These are phyloP conservation scores for Kwoniella pini DNA, from an alignment of 768 basidiomycete genomes.

Conservation along the genomic window DNA sequence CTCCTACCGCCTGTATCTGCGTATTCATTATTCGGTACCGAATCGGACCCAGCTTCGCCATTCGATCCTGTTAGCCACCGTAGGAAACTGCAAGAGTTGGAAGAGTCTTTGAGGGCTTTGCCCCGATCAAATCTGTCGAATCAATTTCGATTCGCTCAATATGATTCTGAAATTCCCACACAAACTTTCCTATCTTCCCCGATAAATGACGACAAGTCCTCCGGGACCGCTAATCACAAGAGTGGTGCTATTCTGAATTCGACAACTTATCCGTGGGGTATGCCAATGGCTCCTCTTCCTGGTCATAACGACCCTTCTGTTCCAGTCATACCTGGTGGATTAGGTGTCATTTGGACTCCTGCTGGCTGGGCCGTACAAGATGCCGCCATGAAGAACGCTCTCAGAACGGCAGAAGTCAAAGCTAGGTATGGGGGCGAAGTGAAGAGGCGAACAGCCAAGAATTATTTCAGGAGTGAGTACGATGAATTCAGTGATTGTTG, in stretches of 20 bases:
- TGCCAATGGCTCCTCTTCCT: constrained; percentile 41
- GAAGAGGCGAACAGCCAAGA: constrained; percentile 24
- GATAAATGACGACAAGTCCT: not conserved
- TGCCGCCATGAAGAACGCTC: constrained; percentile 41
- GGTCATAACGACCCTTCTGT: constrained; percentile 7
- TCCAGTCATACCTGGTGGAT: constrained; percentile 27
- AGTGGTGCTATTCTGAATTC: not conserved
- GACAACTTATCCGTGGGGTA: constrained; percentile 46
- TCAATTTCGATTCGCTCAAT: not conserved
- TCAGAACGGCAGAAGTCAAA: constrained; percentile 30
- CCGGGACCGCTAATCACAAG: not conserved
- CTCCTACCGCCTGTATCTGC: constrained; percentile 35
- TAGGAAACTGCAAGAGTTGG: constrained; percentile 15
- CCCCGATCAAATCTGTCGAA: constrained; percentile 9
- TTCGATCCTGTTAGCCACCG: constrained; percentile 37
- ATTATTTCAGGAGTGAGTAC: constrained; percentile 51
- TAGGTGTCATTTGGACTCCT: constrained; percentile 48
- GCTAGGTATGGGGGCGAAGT: constrained; percentile 8
- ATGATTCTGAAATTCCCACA: not conserved
- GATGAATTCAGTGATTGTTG: not conserved
- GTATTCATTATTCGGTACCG: constrained; percentile 33
- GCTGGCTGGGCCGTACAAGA: constrained; percentile 51
- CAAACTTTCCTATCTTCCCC: not conserved
- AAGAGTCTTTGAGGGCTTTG: constrained; percentile 3
- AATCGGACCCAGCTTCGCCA: constrained; percentile 50